Conservation (phyloP, 129 eudicot species). For the Silybum marianum region DNA sequence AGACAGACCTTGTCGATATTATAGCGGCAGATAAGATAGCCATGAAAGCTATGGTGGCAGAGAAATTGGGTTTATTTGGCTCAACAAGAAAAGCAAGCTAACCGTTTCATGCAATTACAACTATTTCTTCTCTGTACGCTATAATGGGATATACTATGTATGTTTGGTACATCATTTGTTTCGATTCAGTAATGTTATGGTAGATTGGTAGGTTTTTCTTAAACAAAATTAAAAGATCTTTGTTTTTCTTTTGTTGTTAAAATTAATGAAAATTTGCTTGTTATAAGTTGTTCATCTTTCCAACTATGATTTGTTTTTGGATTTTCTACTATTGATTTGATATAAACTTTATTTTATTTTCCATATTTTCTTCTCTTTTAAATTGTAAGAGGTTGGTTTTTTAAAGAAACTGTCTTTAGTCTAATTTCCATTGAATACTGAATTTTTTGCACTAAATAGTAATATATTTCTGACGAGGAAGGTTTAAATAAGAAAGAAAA, state of each 20-base stretch:
- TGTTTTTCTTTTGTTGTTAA: no score
- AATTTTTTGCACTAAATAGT: no score
- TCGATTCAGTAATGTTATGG: no score
- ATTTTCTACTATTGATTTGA: no score
- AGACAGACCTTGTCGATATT: conserved; percentile 74
- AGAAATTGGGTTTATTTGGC: conserved; percentile 90
- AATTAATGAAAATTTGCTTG: background rate
- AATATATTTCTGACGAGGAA: background rate
- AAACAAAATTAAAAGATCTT: no score
- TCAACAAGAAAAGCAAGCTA: conserved; percentile 80
- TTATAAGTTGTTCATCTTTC: background rate
- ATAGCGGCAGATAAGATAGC: conserved; percentile 88
- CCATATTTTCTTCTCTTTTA: no score
- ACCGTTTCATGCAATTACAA: background rate
- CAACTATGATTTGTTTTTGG: background rate
- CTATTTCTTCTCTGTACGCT: background rate
- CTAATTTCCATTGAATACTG: background rate
- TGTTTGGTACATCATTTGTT: background rate
- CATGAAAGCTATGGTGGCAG: conserved; percentile 82
- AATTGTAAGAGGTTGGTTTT: no score
- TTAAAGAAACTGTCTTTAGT: no score
- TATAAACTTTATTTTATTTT: no score
- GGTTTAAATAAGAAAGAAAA: background rate
- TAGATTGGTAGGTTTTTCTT: no score
- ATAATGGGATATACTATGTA: background rate